Conservation (phyloP, 2,329 filamentous ascomycete genomes). For the Phaeosphaeriaceae sp. region DNA sequence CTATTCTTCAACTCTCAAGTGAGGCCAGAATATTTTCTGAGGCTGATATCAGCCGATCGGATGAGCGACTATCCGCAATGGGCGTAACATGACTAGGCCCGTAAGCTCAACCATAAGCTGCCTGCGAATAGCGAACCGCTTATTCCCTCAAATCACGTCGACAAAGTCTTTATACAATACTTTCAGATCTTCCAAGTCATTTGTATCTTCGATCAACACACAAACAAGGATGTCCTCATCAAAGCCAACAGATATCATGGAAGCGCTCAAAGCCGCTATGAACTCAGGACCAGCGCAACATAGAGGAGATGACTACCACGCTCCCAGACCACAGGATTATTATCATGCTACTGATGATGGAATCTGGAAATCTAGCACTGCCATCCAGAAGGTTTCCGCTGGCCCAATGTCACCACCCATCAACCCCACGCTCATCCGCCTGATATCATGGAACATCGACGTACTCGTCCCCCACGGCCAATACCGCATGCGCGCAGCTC, state of each 20-base stretch:
- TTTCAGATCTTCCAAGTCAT: background rate
- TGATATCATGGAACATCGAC: constrained; percentile 60
- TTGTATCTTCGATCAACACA: too few relatives aligned
- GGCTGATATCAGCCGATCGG: too few relatives aligned
- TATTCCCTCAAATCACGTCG: background rate
- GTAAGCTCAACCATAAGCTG: background rate
- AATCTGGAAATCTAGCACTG: constrained; percentile 1
- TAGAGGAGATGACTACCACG: constrained; percentile 19
- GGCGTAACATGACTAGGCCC: background rate
- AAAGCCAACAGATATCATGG: constrained; percentile 17
- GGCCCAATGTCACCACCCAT: background rate
- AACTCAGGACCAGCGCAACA: constrained; percentile 20
- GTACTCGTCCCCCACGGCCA: constrained; percentile 48
- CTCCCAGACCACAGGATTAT: constrained; percentile 19
- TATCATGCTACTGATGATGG: background rate
- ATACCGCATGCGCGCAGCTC: constrained; percentile 52
- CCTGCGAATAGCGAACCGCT: background rate
- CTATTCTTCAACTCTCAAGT: too few relatives aligned
- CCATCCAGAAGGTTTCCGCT: background rate
- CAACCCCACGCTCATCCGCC: constrained; percentile 20
- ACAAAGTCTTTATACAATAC: too few relatives aligned
- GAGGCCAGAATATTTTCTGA: too few relatives aligned
- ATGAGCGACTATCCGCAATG: background rate
- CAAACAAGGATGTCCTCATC: background rate
- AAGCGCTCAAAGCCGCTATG: constrained; percentile 18